These are phyloP conservation scores for Microcyclospora pomicola DNA, from an alignment of 2,329 filamentous ascomycete genomes.

Conservation along the genomic window DNA sequence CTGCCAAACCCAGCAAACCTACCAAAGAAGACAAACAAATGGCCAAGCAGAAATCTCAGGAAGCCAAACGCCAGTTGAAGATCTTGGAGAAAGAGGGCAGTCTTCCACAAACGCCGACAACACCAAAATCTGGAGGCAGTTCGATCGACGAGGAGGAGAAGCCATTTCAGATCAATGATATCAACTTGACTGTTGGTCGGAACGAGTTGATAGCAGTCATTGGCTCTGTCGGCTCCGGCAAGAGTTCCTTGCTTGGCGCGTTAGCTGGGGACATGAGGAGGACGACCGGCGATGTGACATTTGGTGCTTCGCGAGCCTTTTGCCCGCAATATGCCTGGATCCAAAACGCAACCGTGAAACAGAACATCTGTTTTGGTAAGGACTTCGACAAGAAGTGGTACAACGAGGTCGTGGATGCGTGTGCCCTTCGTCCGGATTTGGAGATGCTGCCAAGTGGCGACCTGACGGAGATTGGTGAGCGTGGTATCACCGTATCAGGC, in stretches of 20 bases:
- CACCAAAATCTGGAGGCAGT: not conserved
- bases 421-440: slow-evolving; percentile 70
- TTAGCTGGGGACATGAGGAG: slow-evolving; percentile 89
- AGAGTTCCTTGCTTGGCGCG: slow-evolving; percentile 77
- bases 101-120: slow-evolving; percentile 2
- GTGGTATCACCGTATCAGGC: slow-evolving; percentile 87
- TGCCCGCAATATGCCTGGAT: slow-evolving; percentile 98
- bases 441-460: slow-evolving; percentile 90
- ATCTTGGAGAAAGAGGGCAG: slow-evolving; percentile 18
- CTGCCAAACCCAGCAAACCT: slow-evolving; percentile 21
- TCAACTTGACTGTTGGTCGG: slow-evolving; percentile 54
- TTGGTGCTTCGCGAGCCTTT: slow-evolving; percentile 72
- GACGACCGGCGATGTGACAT: slow-evolving; percentile 56
- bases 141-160: slow-evolving; percentile 39
- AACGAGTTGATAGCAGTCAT: slow-evolving; percentile 78
- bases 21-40: slow-evolving; percentile 31
- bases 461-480: slow-evolving; percentile 82
- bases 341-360: slow-evolving; percentile 71
- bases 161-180: slow-evolving; percentile 57
- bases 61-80: slow-evolving; percentile 22
- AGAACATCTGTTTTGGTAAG: slow-evolving; percentile 89
- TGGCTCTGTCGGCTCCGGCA: slow-evolving; percentile 76
- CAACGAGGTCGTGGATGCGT: slow-evolving; percentile 68
- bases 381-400: slow-evolving; percentile 62
- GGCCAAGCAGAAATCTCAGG: slow-evolving; percentile 29